Conservation (phyloP, 2,329 filamentous ascomycete species). For the Drechslera avenae region DNA sequence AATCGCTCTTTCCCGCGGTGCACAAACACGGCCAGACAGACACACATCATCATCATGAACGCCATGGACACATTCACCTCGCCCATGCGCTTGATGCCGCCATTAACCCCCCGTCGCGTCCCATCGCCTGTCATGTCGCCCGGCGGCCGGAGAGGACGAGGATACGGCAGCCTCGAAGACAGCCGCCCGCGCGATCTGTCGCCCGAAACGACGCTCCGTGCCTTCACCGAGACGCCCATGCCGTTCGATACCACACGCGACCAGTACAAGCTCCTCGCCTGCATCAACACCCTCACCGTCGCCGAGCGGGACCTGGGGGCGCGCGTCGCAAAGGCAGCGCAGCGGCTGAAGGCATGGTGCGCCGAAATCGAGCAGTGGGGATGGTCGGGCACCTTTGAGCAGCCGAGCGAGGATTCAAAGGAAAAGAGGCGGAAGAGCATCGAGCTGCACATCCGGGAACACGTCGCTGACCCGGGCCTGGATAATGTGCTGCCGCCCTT, state of each 20-base stretch:
- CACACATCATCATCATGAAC: slow-evolving; percentile 10
- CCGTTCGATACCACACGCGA: slow-evolving; percentile 50
- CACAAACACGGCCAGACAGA: not conserved
- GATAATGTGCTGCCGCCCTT: slow-evolving; percentile 32
- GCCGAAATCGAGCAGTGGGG: slow-evolving; percentile 70
- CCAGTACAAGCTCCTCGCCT: slow-evolving; percentile 53
- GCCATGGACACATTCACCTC: slow-evolving; percentile 38
- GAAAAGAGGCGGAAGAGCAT: slow-evolving; percentile 39
- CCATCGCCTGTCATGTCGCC: slow-evolving; percentile 46
- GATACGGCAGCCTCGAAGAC: slow-evolving; percentile 37
- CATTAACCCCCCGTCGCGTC: slow-evolving; percentile 38
- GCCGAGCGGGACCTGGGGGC: slow-evolving; percentile 74
- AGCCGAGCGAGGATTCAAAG: slow-evolving; percentile 38
- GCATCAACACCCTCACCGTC: slow-evolving; percentile 66
- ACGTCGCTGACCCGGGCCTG: slow-evolving; percentile 32
- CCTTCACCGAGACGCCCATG: slow-evolving; percentile 51
- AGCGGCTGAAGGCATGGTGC: slow-evolving; percentile 74
- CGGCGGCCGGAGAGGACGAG: slow-evolving; percentile 32
- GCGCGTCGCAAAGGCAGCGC: slow-evolving; percentile 71
- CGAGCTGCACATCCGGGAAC: slow-evolving; percentile 40
- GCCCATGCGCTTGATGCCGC: slow-evolving; percentile 39
- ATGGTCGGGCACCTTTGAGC: slow-evolving; percentile 60
- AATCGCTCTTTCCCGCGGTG: slow-evolving; percentile 22
- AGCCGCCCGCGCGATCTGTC: slow-evolving; percentile 45
- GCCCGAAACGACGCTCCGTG: slow-evolving; percentile 51